phyloP scores from a whole-genome alignment of 2,329 filamentous ascomycete species.

The Xylariomycetidae sp. region DNA sequence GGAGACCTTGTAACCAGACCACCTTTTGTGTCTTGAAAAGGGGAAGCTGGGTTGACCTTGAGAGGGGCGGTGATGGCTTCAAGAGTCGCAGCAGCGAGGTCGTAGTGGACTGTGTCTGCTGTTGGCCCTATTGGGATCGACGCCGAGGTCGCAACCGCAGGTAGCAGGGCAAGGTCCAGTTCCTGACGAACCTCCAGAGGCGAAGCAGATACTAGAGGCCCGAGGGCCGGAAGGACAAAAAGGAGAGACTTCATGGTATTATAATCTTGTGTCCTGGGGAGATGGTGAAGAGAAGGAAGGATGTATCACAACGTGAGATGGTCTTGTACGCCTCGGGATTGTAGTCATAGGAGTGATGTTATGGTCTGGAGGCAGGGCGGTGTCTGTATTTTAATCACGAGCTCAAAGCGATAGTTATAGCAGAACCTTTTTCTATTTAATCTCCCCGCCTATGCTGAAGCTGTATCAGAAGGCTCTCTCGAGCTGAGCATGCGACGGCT shows the following conservation, averaged over 20 bases:
- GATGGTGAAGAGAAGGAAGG: too few relatives aligned
- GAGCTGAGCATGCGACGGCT: too few relatives aligned
- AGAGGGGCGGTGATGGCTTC: constrained; percentile 16
- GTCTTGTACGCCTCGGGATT: too few relatives aligned
- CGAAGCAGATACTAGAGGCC: constrained; percentile 12
- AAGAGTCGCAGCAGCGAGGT: constrained; percentile 22
- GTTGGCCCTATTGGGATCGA: constrained; percentile 24
- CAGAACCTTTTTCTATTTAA: too few relatives aligned
- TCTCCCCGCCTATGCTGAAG: too few relatives aligned
- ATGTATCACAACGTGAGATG: too few relatives aligned
- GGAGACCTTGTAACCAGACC: constrained; percentile 9
- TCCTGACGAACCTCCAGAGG: constrained; percentile 22
- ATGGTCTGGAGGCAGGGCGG: too few relatives aligned
- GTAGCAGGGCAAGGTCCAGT: constrained; percentile 29
- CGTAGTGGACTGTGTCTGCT: constrained; percentile 20
- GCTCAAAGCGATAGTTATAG: too few relatives aligned
- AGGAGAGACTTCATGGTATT: constrained; percentile 13
- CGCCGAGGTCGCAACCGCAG: constrained; percentile 23
- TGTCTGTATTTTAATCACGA: too few relatives aligned
- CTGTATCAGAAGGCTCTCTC: too few relatives aligned
- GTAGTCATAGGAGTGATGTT: too few relatives aligned
- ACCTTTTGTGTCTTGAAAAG: constrained; percentile 5
- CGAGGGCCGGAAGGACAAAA: constrained; percentile 11
- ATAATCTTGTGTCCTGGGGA: too few relatives aligned
- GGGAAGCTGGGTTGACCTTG: constrained; percentile 11